Percentiles rank a stretch among this genome's conserved stretches.
Evolutionary conservation across 108 stramenopile species (phyloP).

Genomic region (Stephanodiscus triporus): DNA sequence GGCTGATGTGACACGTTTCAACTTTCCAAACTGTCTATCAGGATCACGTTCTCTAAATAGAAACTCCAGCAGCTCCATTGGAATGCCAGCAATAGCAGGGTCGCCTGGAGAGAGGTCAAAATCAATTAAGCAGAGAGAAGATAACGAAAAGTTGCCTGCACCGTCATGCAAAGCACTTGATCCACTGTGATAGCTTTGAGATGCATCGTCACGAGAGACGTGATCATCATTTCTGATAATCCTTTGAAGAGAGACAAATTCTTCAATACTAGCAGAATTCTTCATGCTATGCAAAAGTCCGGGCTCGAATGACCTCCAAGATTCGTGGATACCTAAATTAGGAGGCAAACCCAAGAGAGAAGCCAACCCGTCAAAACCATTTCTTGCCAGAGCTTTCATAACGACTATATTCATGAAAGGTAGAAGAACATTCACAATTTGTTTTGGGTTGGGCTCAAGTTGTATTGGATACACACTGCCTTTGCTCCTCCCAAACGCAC

Average conservation of each 20-base stretch:
- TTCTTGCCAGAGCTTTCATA: slow-evolving; percentile 44
- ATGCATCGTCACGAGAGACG: slow-evolving; percentile 15
- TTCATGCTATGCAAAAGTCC: slow-evolving; percentile 35
- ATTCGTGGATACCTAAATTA: slow-evolving; percentile 30
- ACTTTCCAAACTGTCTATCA: slow-evolving; percentile 38
- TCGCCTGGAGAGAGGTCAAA: slow-evolving; percentile 25
- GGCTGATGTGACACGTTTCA: slow-evolving; percentile 52
- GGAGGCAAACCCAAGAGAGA: slow-evolving; percentile 41
- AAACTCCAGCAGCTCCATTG: slow-evolving; percentile 40
- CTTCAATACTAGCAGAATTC: slow-evolving; percentile 30
- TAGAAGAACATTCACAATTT: slow-evolving; percentile 44
- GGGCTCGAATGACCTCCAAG: slow-evolving; percentile 26
- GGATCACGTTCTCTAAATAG: slow-evolving; percentile 44
- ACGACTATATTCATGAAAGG: slow-evolving; percentile 66
- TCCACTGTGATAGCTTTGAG: slow-evolving; percentile 16
- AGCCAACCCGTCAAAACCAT: slow-evolving; percentile 31
- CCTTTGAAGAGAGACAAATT: slow-evolving; percentile 44
- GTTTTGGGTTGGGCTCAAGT: slow-evolving; percentile 36
- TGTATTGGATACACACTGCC: slow-evolving; percentile 43
- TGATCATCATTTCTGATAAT: slow-evolving; percentile 29
- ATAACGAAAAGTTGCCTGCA: neutral
- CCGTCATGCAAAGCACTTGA: slow-evolving; percentile 2
- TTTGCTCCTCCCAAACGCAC: slow-evolving; percentile 12
- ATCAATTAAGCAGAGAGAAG: neutral
- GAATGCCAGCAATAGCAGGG: slow-evolving; percentile 15